These are phyloP conservation scores for Thalassia testudinum DNA, from an alignment of 116 monocot genomes.

Conservation along the genomic window DNA sequence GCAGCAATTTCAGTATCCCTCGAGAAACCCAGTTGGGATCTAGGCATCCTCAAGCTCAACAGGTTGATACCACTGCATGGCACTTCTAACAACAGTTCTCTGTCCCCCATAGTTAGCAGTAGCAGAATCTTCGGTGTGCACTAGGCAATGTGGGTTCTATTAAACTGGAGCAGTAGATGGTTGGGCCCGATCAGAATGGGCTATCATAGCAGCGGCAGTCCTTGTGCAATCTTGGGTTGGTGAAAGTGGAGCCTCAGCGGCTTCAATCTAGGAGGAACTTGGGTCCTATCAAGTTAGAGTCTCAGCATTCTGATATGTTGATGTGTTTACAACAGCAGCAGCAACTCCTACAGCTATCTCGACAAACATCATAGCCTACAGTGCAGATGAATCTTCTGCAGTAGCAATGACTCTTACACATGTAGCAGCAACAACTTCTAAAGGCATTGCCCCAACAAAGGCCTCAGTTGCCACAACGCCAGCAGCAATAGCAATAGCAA, in stretches of 20 bases:
- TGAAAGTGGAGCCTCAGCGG: conserved; percentile 60
- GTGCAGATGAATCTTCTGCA: conserved; percentile 6
- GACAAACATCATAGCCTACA: conserved; percentile 13
- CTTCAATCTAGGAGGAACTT: conserved; percentile 30
- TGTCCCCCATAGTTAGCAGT: conserved; percentile 18
- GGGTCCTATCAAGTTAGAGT: conserved; percentile 41
- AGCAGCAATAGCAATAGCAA: too few relatives aligned
- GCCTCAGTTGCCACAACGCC: conserved; percentile 4
- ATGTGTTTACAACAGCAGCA: conserved; percentile 31
- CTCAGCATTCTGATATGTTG: conserved; percentile 38
- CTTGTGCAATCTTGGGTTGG: conserved; percentile 16
- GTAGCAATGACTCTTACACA: conserved; percentile 7
- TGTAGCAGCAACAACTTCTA: conserved; percentile 42
- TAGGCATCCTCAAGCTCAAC: conserved; percentile 9
- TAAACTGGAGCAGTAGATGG: conserved; percentile 36
- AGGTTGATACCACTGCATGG: conserved; percentile 18
- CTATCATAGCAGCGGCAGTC: conserved; percentile 8
- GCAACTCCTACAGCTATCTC: conserved; percentile 20
- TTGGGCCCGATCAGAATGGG: conserved; percentile 10
- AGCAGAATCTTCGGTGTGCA: conserved; percentile 18
- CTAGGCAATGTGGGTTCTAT: conserved; percentile 23
- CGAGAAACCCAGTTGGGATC: conserved; percentile 14
- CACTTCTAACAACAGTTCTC: conserved; percentile 28
- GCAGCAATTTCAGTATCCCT: conserved; percentile 12
- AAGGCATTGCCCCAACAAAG: conserved; percentile 31